phyloP scores from a whole-genome alignment of 1,284 basidiomycete genomes.

The Caloboletus inedulis region DNA sequence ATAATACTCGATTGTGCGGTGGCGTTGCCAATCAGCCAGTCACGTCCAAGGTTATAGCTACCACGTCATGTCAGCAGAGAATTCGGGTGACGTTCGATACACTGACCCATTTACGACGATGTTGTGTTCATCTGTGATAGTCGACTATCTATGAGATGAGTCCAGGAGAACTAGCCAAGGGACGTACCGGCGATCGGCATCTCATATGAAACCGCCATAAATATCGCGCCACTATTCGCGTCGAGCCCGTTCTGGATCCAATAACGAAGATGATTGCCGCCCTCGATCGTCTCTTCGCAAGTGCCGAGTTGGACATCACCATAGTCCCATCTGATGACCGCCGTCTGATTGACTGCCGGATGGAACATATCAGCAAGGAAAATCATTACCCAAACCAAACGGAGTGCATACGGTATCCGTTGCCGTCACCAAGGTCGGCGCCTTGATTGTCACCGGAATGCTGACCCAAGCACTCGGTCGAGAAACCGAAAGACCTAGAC shows the following conservation, averaged over 20 bases:
- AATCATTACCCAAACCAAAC: not conserved
- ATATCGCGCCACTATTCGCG: slow-evolving; percentile 73
- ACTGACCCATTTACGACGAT: slow-evolving; percentile 56
- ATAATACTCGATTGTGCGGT: slow-evolving; percentile 53
- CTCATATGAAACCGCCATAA: slow-evolving; percentile 81
- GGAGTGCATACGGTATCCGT: slow-evolving; percentile 56
- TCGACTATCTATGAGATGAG: not conserved
- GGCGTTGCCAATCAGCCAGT: slow-evolving; percentile 80
- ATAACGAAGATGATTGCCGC: slow-evolving; percentile 90
- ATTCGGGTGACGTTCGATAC: not conserved
- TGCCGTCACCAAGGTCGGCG: slow-evolving; percentile 85
- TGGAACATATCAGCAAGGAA: not conserved
- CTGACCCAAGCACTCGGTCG: slow-evolving; percentile 82
- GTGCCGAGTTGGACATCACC: slow-evolving; percentile 73
- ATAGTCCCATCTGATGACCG: slow-evolving; percentile 79
- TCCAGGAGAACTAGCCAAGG: not conserved
- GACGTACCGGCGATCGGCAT: slow-evolving; percentile 53
- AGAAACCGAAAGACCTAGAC: slow-evolving; percentile 57
- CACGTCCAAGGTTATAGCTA: slow-evolving; percentile 64
- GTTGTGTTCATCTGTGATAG: slow-evolving; percentile 43
- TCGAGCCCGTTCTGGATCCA: slow-evolving; percentile 75
- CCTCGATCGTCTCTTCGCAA: slow-evolving; percentile 81
- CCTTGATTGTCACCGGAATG: slow-evolving; percentile 67
- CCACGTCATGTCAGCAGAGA: slow-evolving; percentile 1
- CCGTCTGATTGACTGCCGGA: slow-evolving; percentile 66